Evolutionary conservation across 805 yeast species (phyloP).

Genomic region (Candida insectalens): DNA sequence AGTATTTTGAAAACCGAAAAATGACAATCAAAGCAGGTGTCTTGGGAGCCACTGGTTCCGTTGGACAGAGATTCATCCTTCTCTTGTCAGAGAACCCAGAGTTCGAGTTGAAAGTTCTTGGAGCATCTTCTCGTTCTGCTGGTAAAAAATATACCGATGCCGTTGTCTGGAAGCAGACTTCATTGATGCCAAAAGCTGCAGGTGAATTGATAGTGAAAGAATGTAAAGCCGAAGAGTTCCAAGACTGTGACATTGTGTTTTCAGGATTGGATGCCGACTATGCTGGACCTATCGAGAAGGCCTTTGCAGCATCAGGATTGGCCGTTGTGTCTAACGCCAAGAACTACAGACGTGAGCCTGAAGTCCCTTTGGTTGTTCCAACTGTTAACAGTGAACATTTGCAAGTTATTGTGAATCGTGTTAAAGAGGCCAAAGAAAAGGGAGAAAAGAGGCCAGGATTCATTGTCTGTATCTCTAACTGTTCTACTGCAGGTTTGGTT

Average conservation of each 20-base stretch:
- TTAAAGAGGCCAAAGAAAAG: conserved; percentile 40
- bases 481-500: conserved; percentile 96
- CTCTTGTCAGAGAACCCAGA: conserved; percentile 82
- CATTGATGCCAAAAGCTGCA: conserved; percentile 62
- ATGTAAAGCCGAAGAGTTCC: conserved; percentile 69
- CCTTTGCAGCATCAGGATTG: conserved; percentile 70
- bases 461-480: conserved; percentile 91
- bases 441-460: conserved; percentile 65
- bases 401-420: conserved; percentile 53
- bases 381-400: conserved; percentile 90
- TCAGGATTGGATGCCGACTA: conserved; percentile 89
- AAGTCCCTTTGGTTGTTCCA: conserved; percentile 91
- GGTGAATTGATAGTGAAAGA: conserved; percentile 58
- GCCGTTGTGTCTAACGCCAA: conserved; percentile 91
- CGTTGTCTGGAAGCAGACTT: conserved; percentile 90
- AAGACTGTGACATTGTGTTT: conserved; percentile 88
- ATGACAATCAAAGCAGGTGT: conserved; percentile 58
- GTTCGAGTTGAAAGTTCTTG: conserved; percentile 73
- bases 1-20: no score
- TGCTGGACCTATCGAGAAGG: conserved; percentile 89
- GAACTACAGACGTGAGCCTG: conserved; percentile 80
- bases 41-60: conserved; percentile 96
- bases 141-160: conserved; percentile 83
- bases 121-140: conserved; percentile 91
- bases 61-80: conserved; percentile 91